Conservation (phyloP, 2,329 filamentous ascomycete species). For the Penicillium corylophilum region DNA sequence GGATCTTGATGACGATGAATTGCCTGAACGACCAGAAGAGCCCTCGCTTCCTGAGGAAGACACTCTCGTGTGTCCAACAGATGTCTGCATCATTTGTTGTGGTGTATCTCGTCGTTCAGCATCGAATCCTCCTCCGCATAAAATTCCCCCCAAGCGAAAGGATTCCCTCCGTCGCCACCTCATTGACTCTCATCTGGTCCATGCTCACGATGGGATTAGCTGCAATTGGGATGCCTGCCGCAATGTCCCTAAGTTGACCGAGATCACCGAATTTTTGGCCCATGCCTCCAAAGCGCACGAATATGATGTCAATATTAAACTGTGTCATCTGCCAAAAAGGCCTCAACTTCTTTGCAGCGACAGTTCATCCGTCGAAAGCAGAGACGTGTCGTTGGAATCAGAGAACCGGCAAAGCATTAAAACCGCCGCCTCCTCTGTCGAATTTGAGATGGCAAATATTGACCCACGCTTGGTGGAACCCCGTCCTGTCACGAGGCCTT, state of each 20-base stretch:
- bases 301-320: conserved; percentile 22
- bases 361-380: conserved; percentile 10
- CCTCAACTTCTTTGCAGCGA: conserved; percentile 8
- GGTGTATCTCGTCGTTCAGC: conserved; percentile 21
- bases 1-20: conserved; percentile 13
- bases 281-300: conserved; percentile 15
- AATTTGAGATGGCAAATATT: conserved; percentile 20
- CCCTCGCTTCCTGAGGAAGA: conserved; percentile 10
- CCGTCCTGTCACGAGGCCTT: conserved; percentile 6
- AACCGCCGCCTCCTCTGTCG: conserved; percentile 19
- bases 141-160: conserved; percentile 21
- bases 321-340: conserved; percentile 15
- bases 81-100: conserved; percentile 30
- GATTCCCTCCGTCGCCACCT: conserved; percentile 27
- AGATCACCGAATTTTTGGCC: conserved; percentile 22
- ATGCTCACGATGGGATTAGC: conserved; percentile 19
- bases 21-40: conserved; percentile 16
- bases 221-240: conserved; percentile 20
- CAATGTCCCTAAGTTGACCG: conserved; percentile 18
- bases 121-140: conserved; percentile 26
- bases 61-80: conserved; percentile 17
- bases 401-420: conserved; percentile 14
- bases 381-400: conserved; percentile 15
- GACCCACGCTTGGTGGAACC: conserved; percentile 14
- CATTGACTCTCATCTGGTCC: conserved; percentile 23